Base-by-base conservation (phyloP, 768 basidiomycete genomes). In the Kwoniella sp. region DNA sequence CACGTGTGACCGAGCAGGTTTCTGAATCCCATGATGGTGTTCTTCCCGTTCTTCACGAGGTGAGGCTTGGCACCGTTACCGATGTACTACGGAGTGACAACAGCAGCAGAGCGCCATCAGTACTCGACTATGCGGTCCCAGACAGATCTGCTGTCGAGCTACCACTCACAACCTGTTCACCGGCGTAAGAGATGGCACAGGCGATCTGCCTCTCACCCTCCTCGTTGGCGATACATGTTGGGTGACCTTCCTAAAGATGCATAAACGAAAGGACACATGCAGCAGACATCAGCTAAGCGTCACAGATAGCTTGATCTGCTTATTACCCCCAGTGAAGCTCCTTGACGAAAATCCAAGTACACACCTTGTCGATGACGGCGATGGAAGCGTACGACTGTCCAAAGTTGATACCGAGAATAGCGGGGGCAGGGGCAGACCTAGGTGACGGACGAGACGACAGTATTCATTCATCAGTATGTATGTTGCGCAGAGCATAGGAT, bases 131-230 rank as follows among this genome's bases (percentile, higher is more conserved):
- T n/a, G n/a, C n/a, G n/a, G n/a, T n/a, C n/a, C n/a, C n/a, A 37
- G 48, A 52, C 55, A n/a, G 29, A 17, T 34, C 9, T 26, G 45
- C 0, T 11, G 47, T 13, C 34, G 5, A 37, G 34, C 34, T 7
- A 54, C 28, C 9, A 84, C 89, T 73, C 76, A 92, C 93, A 79
- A 89, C 87, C 81, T 97, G 90, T 81, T 95, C 91, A 28, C 92
- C 93, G 45, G 87, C 87, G 80, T 95, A 98, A 0, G 93, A 87
- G 60, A 98, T 84, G 28, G 93, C 93, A 78, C 91, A 92, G 0
- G 93, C 93, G 74, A 99, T 98, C 83, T 99, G 95, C 31, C 96
- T 89, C 78, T 97, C 95, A 30, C 96, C 95, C 79, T 98, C 95
- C 79, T 98, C 94, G 79, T 97, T 98, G 4, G 94, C 96, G 66